A percentile compares a stretch with the other conserved stretches of the same genome.
phyloP scores from a whole-genome alignment of 148 eudicot genomes.

The Vaccinium corymbosum region DNA sequence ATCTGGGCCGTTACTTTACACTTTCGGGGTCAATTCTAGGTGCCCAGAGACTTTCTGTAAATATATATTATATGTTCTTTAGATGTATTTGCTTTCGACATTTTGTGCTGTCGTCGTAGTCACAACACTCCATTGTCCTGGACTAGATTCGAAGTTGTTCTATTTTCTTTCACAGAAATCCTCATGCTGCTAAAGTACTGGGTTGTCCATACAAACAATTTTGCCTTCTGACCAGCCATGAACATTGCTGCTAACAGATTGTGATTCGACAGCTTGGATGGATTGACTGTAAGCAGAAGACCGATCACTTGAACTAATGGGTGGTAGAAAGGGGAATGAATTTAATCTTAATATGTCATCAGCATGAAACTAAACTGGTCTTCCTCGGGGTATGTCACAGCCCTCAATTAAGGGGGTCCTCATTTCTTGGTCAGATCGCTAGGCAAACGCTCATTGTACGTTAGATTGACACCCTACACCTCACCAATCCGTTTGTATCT shows the following conservation, averaged over 20 bases:
- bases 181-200: background rate
- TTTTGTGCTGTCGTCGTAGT: background rate
- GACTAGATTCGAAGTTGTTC: background rate
- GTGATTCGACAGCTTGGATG: constrained; percentile 83
- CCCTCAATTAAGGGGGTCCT: background rate
- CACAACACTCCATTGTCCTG: background rate
- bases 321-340: constrained; percentile 32
- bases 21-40: too few species aligned
- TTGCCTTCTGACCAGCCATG: constrained; percentile 52
- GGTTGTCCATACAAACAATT: constrained; percentile 23
- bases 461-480: background rate
- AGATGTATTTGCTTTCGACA: background rate
- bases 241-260: constrained; percentile 58
- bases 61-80: too few species aligned
- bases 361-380: constrained; percentile 10
- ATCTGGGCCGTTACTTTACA: too few species aligned
- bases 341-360: constrained; percentile 23
- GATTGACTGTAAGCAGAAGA: constrained; percentile 17
- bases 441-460: background rate
- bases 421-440: background rate
- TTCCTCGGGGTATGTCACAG: background rate
- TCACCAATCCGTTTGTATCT: background rate
- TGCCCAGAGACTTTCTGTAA: too few species aligned
- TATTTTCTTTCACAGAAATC: background rate
- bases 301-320: background rate